phyloP scores from a whole-genome alignment of 768 basidiomycete species.

The Xerocomus brunneocitrinus region DNA sequence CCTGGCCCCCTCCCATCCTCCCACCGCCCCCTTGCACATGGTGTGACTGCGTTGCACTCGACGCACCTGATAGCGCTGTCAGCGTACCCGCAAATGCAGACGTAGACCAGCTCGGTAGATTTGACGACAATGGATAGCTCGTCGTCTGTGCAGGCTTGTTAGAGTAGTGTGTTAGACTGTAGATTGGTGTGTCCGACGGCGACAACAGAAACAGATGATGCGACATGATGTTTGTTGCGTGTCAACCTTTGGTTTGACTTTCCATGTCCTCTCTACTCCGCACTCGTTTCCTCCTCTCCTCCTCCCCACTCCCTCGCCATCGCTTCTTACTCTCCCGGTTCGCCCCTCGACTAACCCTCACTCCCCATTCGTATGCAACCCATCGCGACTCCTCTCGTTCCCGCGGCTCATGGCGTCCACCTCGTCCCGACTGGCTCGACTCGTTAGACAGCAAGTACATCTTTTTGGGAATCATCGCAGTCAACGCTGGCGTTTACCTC shows the following conservation, averaged over 20 bases:
- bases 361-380: slow-evolving; percentile 18
- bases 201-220: slow-evolving; percentile 84
- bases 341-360: slow-evolving; percentile 12
- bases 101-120: slow-evolving; percentile 86
- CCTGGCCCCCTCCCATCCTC: slow-evolving; percentile 75
- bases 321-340: not conserved
- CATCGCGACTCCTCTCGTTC: slow-evolving; percentile 15
- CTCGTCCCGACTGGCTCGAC: slow-evolving; percentile 39
- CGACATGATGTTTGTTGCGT: slow-evolving; percentile 50
- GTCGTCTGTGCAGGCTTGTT: slow-evolving; percentile 60
- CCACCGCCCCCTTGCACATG: slow-evolving; percentile 60
- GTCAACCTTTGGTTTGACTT: not conserved
- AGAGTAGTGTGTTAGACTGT: slow-evolving; percentile 78
- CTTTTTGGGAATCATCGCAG: slow-evolving; percentile 59
- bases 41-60: slow-evolving; percentile 60
- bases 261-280: slow-evolving; percentile 8
- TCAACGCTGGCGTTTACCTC: slow-evolving; percentile 59
- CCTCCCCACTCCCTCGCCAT: not conserved
- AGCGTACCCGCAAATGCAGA: slow-evolving; percentile 88
- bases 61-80: slow-evolving; percentile 81
- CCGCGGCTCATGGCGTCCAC: slow-evolving; percentile 24
- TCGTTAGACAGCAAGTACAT: slow-evolving; percentile 48
- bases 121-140: slow-evolving; percentile 69
- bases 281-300: slow-evolving; percentile 4
- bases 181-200: slow-evolving; percentile 82